Conservation (phyloP, 2,329 filamentous ascomycete genomes). For the Colletotrichum higginsianum region DNA sequence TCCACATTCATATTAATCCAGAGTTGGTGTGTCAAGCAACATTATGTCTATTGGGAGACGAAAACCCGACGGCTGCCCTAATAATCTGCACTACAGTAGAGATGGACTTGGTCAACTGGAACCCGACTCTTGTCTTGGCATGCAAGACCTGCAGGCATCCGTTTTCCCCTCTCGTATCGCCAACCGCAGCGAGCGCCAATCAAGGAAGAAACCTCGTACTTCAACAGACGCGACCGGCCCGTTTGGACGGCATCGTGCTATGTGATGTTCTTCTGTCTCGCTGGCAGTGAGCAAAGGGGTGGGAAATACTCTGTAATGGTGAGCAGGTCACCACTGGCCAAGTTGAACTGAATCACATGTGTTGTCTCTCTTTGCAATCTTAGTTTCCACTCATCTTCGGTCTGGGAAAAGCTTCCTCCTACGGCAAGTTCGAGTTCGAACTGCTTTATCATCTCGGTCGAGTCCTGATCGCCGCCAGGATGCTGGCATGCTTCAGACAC, state of each 20-base stretch:
- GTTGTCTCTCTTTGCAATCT: background rate
- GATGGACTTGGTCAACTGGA: background rate
- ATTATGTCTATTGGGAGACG: background rate
- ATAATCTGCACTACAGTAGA: background rate
- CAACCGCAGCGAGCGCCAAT: constrained; percentile 4
- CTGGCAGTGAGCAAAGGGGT: background rate
- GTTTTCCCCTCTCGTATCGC: constrained; percentile 21
- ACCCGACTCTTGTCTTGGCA: constrained; percentile 13
- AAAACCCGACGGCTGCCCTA: too few species aligned
- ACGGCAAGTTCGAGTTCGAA: background rate
- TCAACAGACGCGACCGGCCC: constrained; percentile 28
- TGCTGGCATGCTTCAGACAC: too few species aligned
- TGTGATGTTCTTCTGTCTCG: constrained; percentile 10
- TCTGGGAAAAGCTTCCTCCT: background rate
- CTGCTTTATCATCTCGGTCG: background rate
- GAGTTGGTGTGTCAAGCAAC: background rate
- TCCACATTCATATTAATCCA: background rate
- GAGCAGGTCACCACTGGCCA: background rate
- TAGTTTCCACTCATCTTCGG: background rate
- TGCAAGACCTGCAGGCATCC: constrained; percentile 10
- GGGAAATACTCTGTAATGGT: background rate
- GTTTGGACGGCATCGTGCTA: constrained; percentile 25
- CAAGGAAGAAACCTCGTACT: constrained; percentile 1
- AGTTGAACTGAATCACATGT: background rate
- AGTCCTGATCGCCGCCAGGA: background rate